Conservation (phyloP, 257 asterid genomes). For the Verbena officinalis region DNA sequence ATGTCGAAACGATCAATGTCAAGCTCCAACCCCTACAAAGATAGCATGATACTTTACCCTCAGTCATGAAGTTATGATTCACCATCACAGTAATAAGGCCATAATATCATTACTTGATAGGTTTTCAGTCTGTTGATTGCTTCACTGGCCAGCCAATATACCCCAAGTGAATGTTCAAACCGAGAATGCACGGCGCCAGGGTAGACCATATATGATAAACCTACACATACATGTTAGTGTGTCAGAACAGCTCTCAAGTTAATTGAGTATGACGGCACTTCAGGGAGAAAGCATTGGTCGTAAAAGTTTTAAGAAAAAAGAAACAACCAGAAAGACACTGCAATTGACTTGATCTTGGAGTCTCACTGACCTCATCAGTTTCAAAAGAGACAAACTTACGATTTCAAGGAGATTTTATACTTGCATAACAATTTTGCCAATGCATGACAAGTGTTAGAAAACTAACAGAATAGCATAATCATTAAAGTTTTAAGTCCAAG, state of each 20-base stretch:
- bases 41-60: slow-evolving; percentile 31
- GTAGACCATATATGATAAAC: slow-evolving; percentile 73
- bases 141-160: slow-evolving; percentile 85
- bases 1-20: slow-evolving; percentile 65
- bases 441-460: slow-evolving; percentile 11
- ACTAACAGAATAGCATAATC: background rate
- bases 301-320: slow-evolving; percentile 18
- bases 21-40: slow-evolving; percentile 81
- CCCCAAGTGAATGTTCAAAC: slow-evolving; percentile 95
- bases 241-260: slow-evolving; percentile 19
- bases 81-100: slow-evolving; percentile 22
- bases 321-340: slow-evolving; percentile 18
- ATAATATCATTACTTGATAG: slow-evolving; percentile 59
- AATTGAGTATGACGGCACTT: slow-evolving; percentile 8
- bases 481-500: no score
- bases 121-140: slow-evolving; percentile 64
- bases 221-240: slow-evolving; percentile 40
- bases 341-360: slow-evolving; percentile 19
- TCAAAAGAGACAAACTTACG: slow-evolving; percentile 3
- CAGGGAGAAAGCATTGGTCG: slow-evolving; percentile 12
- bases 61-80: slow-evolving; percentile 20
- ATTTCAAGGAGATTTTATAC: slow-evolving; percentile 9
- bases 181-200: slow-evolving; percentile 98
- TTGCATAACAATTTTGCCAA: background rate
- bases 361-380: background rate